Evolutionary conservation across 495 filamentous ascomycete species (phyloP).

Genomic region (Rostrohypoxylon terebratum): DNA sequence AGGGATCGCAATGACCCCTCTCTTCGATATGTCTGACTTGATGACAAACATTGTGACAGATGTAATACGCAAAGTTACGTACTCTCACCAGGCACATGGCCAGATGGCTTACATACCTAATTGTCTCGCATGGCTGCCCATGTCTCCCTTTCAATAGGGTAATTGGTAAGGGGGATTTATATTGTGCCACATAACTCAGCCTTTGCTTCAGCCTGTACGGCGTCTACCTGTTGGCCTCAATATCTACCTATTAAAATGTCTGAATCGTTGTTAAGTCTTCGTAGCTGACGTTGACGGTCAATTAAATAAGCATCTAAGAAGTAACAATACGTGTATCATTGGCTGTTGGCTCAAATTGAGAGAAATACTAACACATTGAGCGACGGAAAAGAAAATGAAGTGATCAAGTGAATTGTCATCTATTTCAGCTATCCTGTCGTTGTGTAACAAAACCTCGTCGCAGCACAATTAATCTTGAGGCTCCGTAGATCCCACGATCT

Average conservation of each 20-base stretch:
- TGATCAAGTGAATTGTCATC: background rate
- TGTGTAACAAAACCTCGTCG: background rate
- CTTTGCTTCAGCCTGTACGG: background rate
- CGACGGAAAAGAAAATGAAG: background rate
- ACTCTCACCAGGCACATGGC: background rate
- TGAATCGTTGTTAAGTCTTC: conserved; percentile 6
- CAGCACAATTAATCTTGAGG: background rate
- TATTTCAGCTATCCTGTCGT: background rate
- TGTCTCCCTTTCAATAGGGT: conserved; percentile 25
- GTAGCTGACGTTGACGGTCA: background rate
- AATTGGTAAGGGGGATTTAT: conserved; percentile 31
- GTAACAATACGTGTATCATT: background rate
- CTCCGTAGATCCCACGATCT: conserved; percentile 7
- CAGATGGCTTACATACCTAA: background rate
- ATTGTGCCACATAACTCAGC: conserved; percentile 25
- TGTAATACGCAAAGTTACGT: too few species aligned
- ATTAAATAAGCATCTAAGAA: background rate
- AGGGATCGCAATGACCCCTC: conserved; percentile 3
- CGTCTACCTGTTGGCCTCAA: background rate
- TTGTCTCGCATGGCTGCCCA: conserved; percentile 39
- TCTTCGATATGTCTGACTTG: conserved; percentile 11
- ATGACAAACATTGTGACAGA: conserved; percentile 15
- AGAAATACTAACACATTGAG: background rate
- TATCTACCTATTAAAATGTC: background rate
- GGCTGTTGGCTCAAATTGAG: background rate